phyloP scores from a whole-genome alignment of 2,329 filamentous ascomycete species.

The Lojkania enalia region DNA sequence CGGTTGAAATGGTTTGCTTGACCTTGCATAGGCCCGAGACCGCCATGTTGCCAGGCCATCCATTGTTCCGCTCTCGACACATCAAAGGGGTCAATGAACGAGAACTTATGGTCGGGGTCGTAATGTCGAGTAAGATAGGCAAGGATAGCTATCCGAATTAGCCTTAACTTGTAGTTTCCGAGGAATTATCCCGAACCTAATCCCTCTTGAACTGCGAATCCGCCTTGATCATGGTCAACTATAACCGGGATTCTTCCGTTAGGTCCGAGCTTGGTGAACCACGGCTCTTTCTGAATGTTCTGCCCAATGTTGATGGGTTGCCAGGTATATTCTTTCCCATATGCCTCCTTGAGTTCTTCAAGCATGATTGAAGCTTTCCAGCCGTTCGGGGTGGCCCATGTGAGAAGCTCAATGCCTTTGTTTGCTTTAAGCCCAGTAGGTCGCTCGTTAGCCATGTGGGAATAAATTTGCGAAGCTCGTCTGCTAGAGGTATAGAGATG shows the following conservation, averaged over 20 bases:
- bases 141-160: slow-evolving; percentile 44
- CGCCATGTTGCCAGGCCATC: slow-evolving; percentile 62
- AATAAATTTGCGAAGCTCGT: slow-evolving; percentile 36
- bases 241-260: slow-evolving; percentile 70
- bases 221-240: slow-evolving; percentile 65
- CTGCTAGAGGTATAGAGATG: not conserved
- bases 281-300: slow-evolving; percentile 68
- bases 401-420: slow-evolving; percentile 56
- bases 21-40: slow-evolving; percentile 50
- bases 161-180: slow-evolving; percentile 2
- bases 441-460: slow-evolving; percentile 29
- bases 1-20: slow-evolving; percentile 47
- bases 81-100: slow-evolving; percentile 53
- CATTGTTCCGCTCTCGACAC: slow-evolving; percentile 59
- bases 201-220: slow-evolving; percentile 57
- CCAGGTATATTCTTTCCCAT: slow-evolving; percentile 59
- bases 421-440: slow-evolving; percentile 23
- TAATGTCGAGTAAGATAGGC: slow-evolving; percentile 51
- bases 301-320: slow-evolving; percentile 61
- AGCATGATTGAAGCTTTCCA: slow-evolving; percentile 58
- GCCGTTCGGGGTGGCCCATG: slow-evolving; percentile 56
- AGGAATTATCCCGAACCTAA: slow-evolving; percentile 26
- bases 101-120: slow-evolving; percentile 52
- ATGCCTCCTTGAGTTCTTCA: slow-evolving; percentile 53
- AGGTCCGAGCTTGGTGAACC: slow-evolving; percentile 65